Base-by-base conservation (phyloP, 2,329 filamentous ascomycete genomes). In the Fusarium agapanthi region DNA sequence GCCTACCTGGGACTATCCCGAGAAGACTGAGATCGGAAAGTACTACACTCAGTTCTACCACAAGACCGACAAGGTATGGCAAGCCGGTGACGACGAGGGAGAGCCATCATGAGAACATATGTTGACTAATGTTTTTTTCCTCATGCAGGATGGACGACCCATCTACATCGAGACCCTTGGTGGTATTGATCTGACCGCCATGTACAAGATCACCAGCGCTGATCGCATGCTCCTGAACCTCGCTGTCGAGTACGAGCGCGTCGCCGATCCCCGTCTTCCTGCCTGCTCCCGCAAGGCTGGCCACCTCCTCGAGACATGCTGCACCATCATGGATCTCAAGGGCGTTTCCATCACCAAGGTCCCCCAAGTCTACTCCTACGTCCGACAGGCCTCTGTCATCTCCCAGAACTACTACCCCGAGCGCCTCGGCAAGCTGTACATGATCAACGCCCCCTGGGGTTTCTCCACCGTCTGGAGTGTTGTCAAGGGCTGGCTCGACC, bases 321-420 rank as follows among this genome's bases (percentile, higher is more conserved):
- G 96, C 91, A 95, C 93, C 73, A 95, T 99, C 85, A 96, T 98
- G 92, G 96, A 99, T 84, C 89, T 98, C 82, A 97, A 97, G 87
- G 95, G 95, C 71, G 95, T 99, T 30, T 94, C 94, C 66, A 85
- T 98, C 77, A 88, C 87, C 81, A 96, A 93, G 84, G 91, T 94
- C 47, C 88, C 90, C 71, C 92, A 92, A 69, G 95, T 98, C 65
- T 97, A 97, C 86, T 88, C 90, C 61, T 98, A 98, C 86, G 89
- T 99, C 76, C 90, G 90, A 79, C 89, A 92, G 81, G 95, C 94
- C 50, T 96, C 94, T 38, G 91, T 86, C 81, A 93, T 99, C 84
- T 97, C 94, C 74, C 96, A 98, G 85, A 97, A 98, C 89, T 97
- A 98, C 90, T 99, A 99, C 86, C 96, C 96, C 13, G 96, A 99